A percentile compares a stretch with the other conserved stretches of the same genome.
These are phyloP conservation scores for Chamaecyparis obtusa DNA, from an alignment of 75 land plant genomes.

Conservation along the genomic window DNA sequence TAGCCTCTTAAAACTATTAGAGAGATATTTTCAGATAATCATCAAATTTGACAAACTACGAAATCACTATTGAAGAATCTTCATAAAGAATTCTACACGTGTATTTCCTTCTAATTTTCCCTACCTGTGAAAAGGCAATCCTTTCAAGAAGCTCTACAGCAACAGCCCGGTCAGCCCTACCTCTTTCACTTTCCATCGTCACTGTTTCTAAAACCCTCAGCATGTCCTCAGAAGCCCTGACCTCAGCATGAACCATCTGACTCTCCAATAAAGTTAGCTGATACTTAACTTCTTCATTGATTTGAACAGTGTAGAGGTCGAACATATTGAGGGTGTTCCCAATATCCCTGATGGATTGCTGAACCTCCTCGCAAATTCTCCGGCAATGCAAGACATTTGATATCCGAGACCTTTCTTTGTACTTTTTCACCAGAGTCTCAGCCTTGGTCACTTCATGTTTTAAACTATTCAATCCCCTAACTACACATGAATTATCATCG, in stretches of 20 bases:
- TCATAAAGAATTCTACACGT: no score
- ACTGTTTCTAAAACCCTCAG: slow-evolving; percentile 11
- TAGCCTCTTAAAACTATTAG: neutral
- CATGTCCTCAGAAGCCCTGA: slow-evolving; percentile 17
- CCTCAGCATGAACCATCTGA: slow-evolving; percentile 23
- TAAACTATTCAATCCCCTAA: slow-evolving; percentile 17
- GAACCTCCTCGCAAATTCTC: slow-evolving; percentile 21
- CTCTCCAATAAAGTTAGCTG: slow-evolving; percentile 17
- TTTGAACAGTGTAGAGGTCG: slow-evolving; percentile 23
- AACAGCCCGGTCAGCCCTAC: slow-evolving; percentile 25
- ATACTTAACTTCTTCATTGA: slow-evolving; percentile 18
- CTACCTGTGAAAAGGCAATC: slow-evolving; percentile 14
- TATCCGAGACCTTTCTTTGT: slow-evolving; percentile 22
- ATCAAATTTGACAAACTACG: neutral
- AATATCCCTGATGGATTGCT: slow-evolving; percentile 16
- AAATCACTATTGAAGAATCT: neutral
- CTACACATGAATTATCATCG: slow-evolving; percentile 10
- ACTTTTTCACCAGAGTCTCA: slow-evolving; percentile 13
- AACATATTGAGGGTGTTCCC: slow-evolving; percentile 20
- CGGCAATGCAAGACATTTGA: slow-evolving; percentile 28
- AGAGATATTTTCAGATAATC: neutral
- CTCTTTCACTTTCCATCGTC: slow-evolving; percentile 15
- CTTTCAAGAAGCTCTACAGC: slow-evolving; percentile 20
- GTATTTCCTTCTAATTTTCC: neutral
- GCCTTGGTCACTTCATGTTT: slow-evolving; percentile 18